Base-by-base conservation (phyloP, 371 early-diverging fungal genomes). In the Circinella minor region DNA sequence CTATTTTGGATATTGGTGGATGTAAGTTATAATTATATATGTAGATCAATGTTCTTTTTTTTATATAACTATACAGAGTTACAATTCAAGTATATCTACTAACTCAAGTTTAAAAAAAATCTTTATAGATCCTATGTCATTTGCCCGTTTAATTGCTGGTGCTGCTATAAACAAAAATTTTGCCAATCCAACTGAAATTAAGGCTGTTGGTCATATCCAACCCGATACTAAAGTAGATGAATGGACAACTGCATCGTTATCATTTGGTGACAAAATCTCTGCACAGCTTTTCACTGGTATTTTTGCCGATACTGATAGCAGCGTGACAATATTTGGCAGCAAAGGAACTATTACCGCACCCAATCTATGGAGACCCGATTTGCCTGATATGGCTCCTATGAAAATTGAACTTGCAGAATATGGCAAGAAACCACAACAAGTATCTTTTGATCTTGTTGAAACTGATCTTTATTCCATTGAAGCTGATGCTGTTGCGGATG, bases 1-100 rank as follows among this genome's bases (percentile, higher is more conserved):
- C 82, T 17, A 70, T 84, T 47, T 37, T 84, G 51, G 84, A 84
- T 68, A 82, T 84, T 71, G 84, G 84, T 61, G 84, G 82, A 69
- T 84, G 84, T 83, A 75, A 74, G 74, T 70, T 54, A 54, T 5
- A 1, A 13, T 15, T 18, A 13, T 15, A 6, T 54, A 27, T 27
- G 27, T 27, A 27, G 27, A 27, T 27, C 27, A 27, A 27, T 27
- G 2, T 27, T 27, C 27, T 27, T 27, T 27, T 27, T 27, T 27
- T 27, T 27, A 27, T 27, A 27, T 27, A 27, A 27, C 27, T 27
- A 27, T 27, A 27, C 2, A 27, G 27, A 27, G 27, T 27, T 27
- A 27, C 2, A 27, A 27, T 27, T 27, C 0, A 27, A 2, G 2
- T 27, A 27, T 2, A 15, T 54, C 0, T 54, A 15, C 15, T 8